phyloP scores from a whole-genome alignment of 768 basidiomycete species.

The Pisolithus tinctorius region DNA sequence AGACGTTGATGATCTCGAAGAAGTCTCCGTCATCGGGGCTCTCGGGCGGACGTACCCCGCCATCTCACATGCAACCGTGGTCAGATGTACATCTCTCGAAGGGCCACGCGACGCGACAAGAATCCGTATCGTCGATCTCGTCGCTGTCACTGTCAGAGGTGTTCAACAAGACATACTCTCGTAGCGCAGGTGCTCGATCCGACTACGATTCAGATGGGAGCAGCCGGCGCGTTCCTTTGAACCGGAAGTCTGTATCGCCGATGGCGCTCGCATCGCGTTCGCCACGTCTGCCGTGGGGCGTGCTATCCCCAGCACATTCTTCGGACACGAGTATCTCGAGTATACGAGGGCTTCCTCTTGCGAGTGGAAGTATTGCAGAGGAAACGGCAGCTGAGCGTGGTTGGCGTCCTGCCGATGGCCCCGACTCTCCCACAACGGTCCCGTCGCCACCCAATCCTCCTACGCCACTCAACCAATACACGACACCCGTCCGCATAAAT shows the following conservation, averaged over 20 bases:
- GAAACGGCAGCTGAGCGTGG: constrained; percentile 19
- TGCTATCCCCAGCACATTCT: constrained; percentile 37
- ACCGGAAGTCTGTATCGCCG: constrained; percentile 63
- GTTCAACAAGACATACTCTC: constrained; percentile 28
- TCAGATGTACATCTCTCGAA: constrained; percentile 39
- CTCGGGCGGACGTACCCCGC: constrained; percentile 32
- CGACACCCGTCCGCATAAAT: constrained; percentile 25
- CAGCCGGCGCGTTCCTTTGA: constrained; percentile 57
- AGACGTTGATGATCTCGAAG: constrained; percentile 34
- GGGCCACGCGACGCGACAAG: constrained; percentile 36
- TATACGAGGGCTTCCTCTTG: constrained; percentile 18
- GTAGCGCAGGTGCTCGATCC: constrained; percentile 28
- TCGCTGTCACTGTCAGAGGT: constrained; percentile 56
- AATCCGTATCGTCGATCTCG: constrained; percentile 59
- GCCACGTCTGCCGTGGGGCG: constrained; percentile 28
- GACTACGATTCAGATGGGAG: constrained; percentile 53
- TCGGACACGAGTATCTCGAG: constrained; percentile 33
- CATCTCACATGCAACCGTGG: constrained; percentile 37
- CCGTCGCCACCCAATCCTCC: constrained; percentile 27
- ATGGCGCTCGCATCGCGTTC: constrained; percentile 54
- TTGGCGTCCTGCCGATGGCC: constrained; percentile 25
- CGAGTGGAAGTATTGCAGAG: constrained; percentile 13
- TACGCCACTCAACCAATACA: constrained; percentile 12
- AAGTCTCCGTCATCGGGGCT: constrained; percentile 17
- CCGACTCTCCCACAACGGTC: constrained; percentile 30